phyloP scores from a whole-genome alignment of 139 green algal species.

The Monoraphidium neglectum region DNA sequence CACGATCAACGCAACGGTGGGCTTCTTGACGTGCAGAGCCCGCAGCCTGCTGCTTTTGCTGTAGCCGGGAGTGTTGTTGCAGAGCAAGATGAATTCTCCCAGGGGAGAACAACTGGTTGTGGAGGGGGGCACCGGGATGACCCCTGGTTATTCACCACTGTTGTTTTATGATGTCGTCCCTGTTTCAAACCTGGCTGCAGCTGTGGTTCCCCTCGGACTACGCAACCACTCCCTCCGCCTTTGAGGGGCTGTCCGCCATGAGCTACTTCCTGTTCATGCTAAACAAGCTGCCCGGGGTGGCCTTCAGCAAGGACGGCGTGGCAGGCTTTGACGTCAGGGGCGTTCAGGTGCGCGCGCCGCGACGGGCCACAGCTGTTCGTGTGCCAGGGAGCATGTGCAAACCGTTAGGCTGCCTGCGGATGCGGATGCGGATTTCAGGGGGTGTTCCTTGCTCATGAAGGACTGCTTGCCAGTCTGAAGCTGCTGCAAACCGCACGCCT shows the following conservation, averaged over 20 bases:
- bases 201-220: constrained; percentile 35
- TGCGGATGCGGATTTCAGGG: no score
- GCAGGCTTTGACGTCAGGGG: not conserved
- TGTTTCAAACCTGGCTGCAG: no score
- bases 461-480: no score
- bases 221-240: not conserved
- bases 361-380: no score
- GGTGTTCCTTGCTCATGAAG: no score
- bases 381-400: no score
- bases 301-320: not conserved
- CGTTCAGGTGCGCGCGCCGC: not conserved
- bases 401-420: no score
- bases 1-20: constrained; percentile 16
- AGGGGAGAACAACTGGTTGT: not conserved
- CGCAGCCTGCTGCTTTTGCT: not conserved
- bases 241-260: constrained; percentile 12
- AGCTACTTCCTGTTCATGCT: constrained; percentile 30
- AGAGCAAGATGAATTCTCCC: not conserved
- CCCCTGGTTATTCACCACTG: no score
- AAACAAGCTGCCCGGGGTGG: constrained; percentile 23
- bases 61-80: constrained; percentile 1
- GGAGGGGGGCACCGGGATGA: no score
- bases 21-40: not conserved
- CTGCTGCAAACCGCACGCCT: no score
- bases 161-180: no score